These are phyloP conservation scores for Botrytis elliptica DNA, from an alignment of 2,329 filamentous ascomycete species.

Conservation along the genomic window DNA sequence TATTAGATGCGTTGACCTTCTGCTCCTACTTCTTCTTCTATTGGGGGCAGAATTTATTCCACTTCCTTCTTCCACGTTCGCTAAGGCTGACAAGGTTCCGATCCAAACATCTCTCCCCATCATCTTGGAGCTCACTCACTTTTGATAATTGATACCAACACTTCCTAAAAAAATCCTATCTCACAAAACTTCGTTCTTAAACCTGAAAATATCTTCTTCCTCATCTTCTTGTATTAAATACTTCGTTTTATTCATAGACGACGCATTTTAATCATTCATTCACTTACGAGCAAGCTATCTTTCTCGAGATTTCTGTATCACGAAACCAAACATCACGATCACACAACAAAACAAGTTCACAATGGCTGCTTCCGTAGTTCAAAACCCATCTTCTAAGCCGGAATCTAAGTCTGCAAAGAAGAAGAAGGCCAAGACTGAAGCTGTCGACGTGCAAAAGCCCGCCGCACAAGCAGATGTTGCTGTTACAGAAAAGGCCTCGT, in stretches of 20 bases:
- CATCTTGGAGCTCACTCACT: slow-evolving; percentile 10
- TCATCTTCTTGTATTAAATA: neutral
- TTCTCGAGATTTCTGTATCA: slow-evolving; percentile 12
- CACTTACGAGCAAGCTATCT: neutral
- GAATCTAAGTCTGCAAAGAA: slow-evolving; percentile 68
- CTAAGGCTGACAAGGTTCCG: slow-evolving; percentile 22
- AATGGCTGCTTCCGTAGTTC: slow-evolving; percentile 65
- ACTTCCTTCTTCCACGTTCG: slow-evolving; percentile 22
- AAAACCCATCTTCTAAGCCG: slow-evolving; percentile 60
- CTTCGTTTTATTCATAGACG: neutral
- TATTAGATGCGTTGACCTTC: neutral
- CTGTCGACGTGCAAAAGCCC: slow-evolving; percentile 49
- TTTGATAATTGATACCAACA: slow-evolving; percentile 2
- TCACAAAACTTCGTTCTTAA: neutral
- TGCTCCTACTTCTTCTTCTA: neutral
- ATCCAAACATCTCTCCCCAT: slow-evolving; percentile 11
- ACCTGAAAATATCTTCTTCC: neutral
- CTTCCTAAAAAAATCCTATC: neutral
- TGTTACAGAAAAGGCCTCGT: slow-evolving; percentile 50
- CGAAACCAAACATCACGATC: slow-evolving; percentile 48
- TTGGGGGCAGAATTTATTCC: slow-evolving; percentile 4
- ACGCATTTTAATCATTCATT: neutral
- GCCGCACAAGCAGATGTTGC: slow-evolving; percentile 50
- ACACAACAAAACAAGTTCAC: slow-evolving; percentile 23
- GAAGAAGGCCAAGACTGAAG: slow-evolving; percentile 60